These are phyloP conservation scores for Teunomyces lycoperdinae DNA, from an alignment of 805 yeast species.

Conservation along the genomic window DNA sequence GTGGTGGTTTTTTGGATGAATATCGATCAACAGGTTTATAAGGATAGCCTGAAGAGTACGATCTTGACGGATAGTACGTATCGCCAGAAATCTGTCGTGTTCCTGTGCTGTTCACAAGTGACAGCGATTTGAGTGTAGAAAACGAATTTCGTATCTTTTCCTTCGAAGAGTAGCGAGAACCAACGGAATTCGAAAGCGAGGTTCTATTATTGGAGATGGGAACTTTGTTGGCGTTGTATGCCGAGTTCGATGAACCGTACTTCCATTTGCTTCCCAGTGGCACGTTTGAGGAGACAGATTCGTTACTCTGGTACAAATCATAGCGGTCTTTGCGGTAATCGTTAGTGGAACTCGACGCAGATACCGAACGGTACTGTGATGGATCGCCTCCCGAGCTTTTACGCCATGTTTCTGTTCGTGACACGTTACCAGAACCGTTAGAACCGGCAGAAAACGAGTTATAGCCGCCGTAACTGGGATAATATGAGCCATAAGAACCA, in stretches of 20 bases:
- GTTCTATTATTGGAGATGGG: slow-evolving; percentile 16
- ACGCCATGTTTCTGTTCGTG: slow-evolving; percentile 14
- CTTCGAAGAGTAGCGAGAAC: slow-evolving; percentile 18
- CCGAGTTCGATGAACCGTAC: background rate
- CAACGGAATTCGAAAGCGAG: slow-evolving; percentile 23
- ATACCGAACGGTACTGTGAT: slow-evolving; percentile 5
- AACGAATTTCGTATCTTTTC: slow-evolving; percentile 16
- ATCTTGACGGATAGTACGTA: slow-evolving; percentile 26
- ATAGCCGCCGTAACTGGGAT: slow-evolving; percentile 22
- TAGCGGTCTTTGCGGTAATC: slow-evolving; percentile 14
- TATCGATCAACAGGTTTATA: slow-evolving; percentile 2
- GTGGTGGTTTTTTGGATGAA: background rate
- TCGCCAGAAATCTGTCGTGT: slow-evolving; percentile 18
- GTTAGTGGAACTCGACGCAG: background rate
- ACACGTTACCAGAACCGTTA: background rate
- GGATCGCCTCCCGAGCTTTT: slow-evolving; percentile 4
- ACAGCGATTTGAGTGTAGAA: slow-evolving; percentile 11
- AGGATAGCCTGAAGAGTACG: slow-evolving; percentile 1
- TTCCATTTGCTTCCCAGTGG: background rate
- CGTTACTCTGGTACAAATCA: slow-evolving; percentile 8
- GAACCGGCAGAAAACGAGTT: slow-evolving; percentile 4
- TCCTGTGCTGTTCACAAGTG: slow-evolving; percentile 15
- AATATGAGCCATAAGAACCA: slow-evolving; percentile 15
- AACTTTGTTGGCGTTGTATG: slow-evolving; percentile 11
- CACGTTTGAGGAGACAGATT: background rate